Evolutionary conservation across 352 stramenopile species (phyloP).

Genomic region (Phytophthora tentaculata): DNA sequence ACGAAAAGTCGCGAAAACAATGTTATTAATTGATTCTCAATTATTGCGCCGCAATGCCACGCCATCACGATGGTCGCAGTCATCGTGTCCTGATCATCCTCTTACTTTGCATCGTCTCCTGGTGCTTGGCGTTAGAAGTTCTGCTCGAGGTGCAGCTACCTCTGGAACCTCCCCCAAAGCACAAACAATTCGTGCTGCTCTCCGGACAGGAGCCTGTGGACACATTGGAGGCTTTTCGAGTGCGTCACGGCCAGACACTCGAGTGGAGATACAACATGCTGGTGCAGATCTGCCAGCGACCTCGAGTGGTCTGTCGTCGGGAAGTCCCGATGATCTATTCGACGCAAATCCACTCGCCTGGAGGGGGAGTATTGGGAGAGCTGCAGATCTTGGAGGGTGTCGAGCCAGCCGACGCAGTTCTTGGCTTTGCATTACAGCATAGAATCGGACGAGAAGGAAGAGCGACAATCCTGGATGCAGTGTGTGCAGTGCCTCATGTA

Average conservation of each 20-base stretch:
- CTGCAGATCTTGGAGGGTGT: conserved; percentile 61
- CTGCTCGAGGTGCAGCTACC: conserved; percentile 33
- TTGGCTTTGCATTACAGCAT: conserved; percentile 46
- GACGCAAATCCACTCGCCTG: conserved; percentile 40
- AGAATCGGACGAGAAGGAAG: conserved; percentile 35
- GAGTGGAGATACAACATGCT: conserved; percentile 50
- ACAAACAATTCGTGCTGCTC: conserved; percentile 41
- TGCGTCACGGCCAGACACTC: conserved; percentile 37
- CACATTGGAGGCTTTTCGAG: conserved; percentile 56
- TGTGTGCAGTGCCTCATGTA: conserved; percentile 46
- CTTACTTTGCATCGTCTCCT: conserved; percentile 23
- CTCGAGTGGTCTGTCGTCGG: conserved; percentile 49
- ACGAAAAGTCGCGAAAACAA: conserved; percentile 11
- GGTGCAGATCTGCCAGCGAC: conserved; percentile 43
- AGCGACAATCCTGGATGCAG: conserved; percentile 44
- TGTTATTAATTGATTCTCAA: not conserved
- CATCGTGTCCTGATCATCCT: conserved; percentile 14
- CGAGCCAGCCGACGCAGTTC: conserved; percentile 57
- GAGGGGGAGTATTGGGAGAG: conserved; percentile 38
- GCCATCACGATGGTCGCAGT: conserved; percentile 5
- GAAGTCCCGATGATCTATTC: conserved; percentile 48
- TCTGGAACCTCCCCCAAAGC: conserved; percentile 31
- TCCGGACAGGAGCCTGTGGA: conserved; percentile 59
- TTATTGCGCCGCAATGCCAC: conserved; percentile 19
- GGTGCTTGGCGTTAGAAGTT: conserved; percentile 31